Evolutionary conservation across 2,329 filamentous ascomycete genomes (phyloP), one percentile per base, ranked within the genome.

Genomic region (Fonsecaea monophora): DNA sequence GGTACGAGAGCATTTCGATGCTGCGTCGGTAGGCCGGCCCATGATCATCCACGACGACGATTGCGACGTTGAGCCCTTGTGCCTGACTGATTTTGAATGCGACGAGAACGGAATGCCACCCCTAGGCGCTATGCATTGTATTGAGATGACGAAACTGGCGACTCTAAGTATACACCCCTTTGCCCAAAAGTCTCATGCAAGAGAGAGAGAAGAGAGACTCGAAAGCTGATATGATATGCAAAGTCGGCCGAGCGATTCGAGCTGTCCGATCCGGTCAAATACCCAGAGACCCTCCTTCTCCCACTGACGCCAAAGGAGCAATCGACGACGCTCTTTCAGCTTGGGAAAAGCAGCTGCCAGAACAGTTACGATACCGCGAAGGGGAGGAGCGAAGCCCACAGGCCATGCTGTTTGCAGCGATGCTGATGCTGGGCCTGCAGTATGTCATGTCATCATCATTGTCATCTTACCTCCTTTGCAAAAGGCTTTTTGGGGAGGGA

Each of bases 31-130:
- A 32, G 72, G 73, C 34, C 69, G 70, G 18, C 73, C 73, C 2
- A 71, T 66, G 40, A 68, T 68, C 13, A 74, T 74, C 18, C 60
- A 71, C 18, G 72, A 74, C 45, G 73, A 73, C 42, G 72, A 74
- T 56, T 73, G 71, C 32, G 73, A 73, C 63, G 54, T 73, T 42
- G 73, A 72, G 55, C 50, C 64, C 7, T 67, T 73, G 30, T 55
- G 62, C 9, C 62, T 62, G 56, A 65, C 68, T 7, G 71, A 74
- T 61, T 74, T 74, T 50, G 58, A 68, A 60, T 62, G 66, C 62
- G 62, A 40, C 3, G 58, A 50, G 34, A 34, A 66, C 55, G 64
- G 9, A 35, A 66, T 6, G 58, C 64, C 58, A 40, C 64, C 58
- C 18, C 56, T 45, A 3, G 63, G 63, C 38, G 63, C 63, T 25